These are phyloP conservation scores for Sophora flavescens DNA, from an alignment of 306 rosid genomes.

Conservation along the genomic window DNA sequence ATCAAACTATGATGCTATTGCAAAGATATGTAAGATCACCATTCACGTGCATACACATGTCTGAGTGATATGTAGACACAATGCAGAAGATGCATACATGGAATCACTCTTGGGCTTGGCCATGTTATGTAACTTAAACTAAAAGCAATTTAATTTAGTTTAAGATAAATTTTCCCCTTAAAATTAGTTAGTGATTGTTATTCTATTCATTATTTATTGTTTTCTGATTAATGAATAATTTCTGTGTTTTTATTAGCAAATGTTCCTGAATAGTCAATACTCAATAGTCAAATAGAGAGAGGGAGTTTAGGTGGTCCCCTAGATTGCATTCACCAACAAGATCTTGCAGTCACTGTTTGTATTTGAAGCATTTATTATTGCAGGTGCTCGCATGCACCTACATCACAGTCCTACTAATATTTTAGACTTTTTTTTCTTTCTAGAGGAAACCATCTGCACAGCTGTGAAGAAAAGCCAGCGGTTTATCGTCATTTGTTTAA, in stretches of 20 bases:
- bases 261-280: not conserved
- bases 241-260: not conserved
- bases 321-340: slow-evolving; percentile 43
- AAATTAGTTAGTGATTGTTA: not conserved
- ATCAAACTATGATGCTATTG: slow-evolving; percentile 19
- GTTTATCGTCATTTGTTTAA: not conserved
- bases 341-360: slow-evolving; percentile 37
- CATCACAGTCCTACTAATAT: slow-evolving; percentile 6
- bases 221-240: not conserved
- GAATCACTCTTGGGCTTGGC: slow-evolving; percentile 25
- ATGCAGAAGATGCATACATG: slow-evolving; percentile 8
- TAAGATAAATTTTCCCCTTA: not conserved
- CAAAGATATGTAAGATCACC: slow-evolving; percentile 2
- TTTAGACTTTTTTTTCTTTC: slow-evolving; percentile 37
- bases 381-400: slow-evolving; percentile 34
- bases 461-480: slow-evolving; percentile 33
- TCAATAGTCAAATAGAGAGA: slow-evolving; percentile 48
- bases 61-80: slow-evolving; percentile 14
- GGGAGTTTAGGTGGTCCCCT: slow-evolving; percentile 55
- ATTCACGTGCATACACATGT: slow-evolving; percentile 54
- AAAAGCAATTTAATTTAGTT: slow-evolving; percentile 5
- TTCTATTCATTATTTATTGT: too few species aligned
- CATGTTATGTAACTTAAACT: slow-evolving; percentile 29
- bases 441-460: slow-evolving; percentile 27
- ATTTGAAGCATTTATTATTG: slow-evolving; percentile 45